Conservation (phyloP, 441 rosid genomes). For the Adansonia gregorii region DNA sequence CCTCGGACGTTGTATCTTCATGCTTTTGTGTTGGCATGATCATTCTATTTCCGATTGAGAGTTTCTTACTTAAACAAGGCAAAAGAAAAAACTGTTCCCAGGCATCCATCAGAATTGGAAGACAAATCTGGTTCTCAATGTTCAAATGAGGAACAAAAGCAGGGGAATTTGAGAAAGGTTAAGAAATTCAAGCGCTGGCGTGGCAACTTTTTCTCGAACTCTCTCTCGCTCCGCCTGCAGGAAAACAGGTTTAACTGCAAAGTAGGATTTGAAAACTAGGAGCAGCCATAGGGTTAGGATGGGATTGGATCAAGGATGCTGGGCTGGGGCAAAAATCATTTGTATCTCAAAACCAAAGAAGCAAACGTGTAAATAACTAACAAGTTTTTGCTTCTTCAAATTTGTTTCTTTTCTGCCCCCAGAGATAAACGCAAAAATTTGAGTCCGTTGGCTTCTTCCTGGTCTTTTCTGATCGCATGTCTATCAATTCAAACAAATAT, state of each 20-base stretch:
- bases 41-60: slow-evolving; percentile 50
- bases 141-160: not conserved
- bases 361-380: slow-evolving; percentile 10
- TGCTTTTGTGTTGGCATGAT: slow-evolving; percentile 76
- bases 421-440: not conserved
- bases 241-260: not conserved
- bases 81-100: not conserved
- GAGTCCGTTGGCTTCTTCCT: not conserved
- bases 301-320: not conserved
- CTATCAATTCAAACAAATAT: too few relatives aligned
- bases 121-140: not conserved
- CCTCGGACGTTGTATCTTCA: slow-evolving; percentile 68
- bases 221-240: not conserved
- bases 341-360: not conserved
- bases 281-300: not conserved
- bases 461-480: not conserved
- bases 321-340: not conserved
- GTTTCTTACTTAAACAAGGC: not conserved
- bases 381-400: not conserved
- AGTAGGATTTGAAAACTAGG: not conserved
- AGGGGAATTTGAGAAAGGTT: not conserved
- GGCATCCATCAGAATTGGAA: not conserved
- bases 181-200: too few relatives aligned
- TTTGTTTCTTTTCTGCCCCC: too few relatives aligned
- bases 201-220: not conserved